Evolutionary conservation across 257 asterid genomes (phyloP), one percentile per base, ranked within the genome.

Genomic region (Lycium ferocissimum): DNA sequence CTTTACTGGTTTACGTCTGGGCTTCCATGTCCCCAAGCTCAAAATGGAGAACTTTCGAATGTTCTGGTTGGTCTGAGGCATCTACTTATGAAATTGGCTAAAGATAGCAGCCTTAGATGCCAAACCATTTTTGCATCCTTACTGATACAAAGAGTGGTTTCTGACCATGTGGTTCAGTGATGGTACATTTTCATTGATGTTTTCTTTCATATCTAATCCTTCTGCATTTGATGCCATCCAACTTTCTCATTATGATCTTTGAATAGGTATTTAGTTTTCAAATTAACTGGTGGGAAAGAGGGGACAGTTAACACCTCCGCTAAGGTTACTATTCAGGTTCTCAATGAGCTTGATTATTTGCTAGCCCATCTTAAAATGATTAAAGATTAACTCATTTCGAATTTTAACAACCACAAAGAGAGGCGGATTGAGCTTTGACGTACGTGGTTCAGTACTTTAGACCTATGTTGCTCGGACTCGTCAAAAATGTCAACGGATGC

Each of bases 221-320:
- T 72, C 58, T 45, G 33, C 45, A 33, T 33, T 66, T 33, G 73
- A 66, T 63, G 80, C 58, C 80, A 10, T 72, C 18, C 80, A 43
- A 72, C 58, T 43, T 45, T 47, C 43, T 7, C 22, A 49, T 75
- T 22, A 75, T 49, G 61, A 47, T 47, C 61, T 47, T 22, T 22
- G 62, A 75, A 75, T 75, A 49, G 62, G 81, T 75, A 37, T 49
- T 73, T 49, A 13, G 43, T 49, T 75, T 75, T 75, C 81, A 9
- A 75, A 75, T 3, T 49, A 33, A 13, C 20, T 22, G 43, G 62
- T 75, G 81, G 45, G 62, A 6, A 73, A 2, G 61, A 75, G n/a
- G 22, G 61, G 62, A 51, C 12, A 6, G 13, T 49, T 75, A 75
- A 75, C 33, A 51, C 43, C 22, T 49, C 80, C 80, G 20, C 80